phyloP scores from a whole-genome alignment of 768 basidiomycete species.

The Suillus ampliporus region DNA sequence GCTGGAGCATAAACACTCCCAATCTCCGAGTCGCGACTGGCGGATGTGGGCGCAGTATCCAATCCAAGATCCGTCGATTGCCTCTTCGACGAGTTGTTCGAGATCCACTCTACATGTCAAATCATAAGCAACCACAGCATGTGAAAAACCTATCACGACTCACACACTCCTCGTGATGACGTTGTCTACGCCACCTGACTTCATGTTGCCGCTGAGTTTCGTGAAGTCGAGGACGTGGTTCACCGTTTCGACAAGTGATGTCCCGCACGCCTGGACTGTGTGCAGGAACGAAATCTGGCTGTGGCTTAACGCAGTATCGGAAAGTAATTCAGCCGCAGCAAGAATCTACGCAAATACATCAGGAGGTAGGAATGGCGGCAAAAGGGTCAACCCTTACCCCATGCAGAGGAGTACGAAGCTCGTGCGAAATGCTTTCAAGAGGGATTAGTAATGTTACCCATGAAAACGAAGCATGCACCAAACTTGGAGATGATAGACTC shows the following conservation, averaged over 20 bases:
- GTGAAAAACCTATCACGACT: constrained; percentile 28
- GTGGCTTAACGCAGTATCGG: constrained; percentile 81
- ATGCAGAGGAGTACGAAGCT: constrained; percentile 89
- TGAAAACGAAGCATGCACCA: constrained; percentile 24
- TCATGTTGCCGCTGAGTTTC: constrained; percentile 87
- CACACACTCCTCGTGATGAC: constrained; percentile 72
- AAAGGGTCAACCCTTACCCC: constrained; percentile 56
- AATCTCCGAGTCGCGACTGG: constrained; percentile 76
- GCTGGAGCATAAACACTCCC: constrained; percentile 91
- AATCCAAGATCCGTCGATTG: constrained; percentile 94
- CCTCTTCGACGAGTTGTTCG: constrained; percentile 85
- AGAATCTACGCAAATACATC: constrained; percentile 59
- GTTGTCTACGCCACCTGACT: constrained; percentile 78
- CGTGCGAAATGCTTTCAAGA: constrained; percentile 76
- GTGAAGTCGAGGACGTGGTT: constrained; percentile 98
- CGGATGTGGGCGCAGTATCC: constrained; percentile 82
- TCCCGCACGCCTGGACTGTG: constrained; percentile 94
- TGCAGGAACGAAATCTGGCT: constrained; percentile 87
- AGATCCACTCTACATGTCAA: constrained; percentile 62
- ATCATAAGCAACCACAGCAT: neutral
- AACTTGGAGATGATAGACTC: constrained; percentile 89
- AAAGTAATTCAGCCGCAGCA: constrained; percentile 89
- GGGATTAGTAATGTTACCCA: constrained; percentile 15
- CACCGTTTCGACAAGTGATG: constrained; percentile 94
- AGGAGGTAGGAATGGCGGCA: neutral